Percentiles rank a stretch among this genome's conserved stretches.
These are phyloP conservation scores for Caloboletus firmus DNA, from an alignment of 1,284 basidiomycete species.

Conservation along the genomic window DNA sequence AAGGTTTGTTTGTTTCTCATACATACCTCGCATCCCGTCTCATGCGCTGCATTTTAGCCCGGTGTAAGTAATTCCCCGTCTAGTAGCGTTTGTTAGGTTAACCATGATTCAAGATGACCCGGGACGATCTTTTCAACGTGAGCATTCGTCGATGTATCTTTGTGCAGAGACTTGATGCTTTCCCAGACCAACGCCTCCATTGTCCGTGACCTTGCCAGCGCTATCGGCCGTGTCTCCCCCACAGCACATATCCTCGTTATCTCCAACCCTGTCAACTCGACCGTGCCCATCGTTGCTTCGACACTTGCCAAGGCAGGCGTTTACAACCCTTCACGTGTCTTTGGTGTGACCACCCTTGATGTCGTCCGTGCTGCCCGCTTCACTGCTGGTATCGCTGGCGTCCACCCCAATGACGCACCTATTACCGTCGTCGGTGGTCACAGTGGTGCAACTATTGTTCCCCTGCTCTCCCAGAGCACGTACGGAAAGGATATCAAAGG, in stretches of 20 bases:
- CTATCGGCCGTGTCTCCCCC: constrained; percentile 84
- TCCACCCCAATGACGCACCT: constrained; percentile 64
- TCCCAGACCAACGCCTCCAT: constrained; percentile 89
- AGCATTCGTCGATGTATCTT: constrained; percentile 32
- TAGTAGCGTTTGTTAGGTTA: constrained; percentile 13
- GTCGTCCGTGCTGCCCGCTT: constrained; percentile 95
- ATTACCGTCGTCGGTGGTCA: constrained; percentile 96
- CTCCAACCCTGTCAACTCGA: constrained; percentile 95
- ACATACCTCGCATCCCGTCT: constrained; percentile 21
- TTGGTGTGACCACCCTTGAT: constrained; percentile 96
- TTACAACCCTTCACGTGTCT: constrained; percentile 79
- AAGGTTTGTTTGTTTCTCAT: constrained; percentile 58
- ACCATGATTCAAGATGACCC: constrained; percentile 71
- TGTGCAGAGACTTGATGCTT: not conserved
- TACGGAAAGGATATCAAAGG: constrained; percentile 60
- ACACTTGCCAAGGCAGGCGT: constrained; percentile 93
- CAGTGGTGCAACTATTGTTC: constrained; percentile 95
- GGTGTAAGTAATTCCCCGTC: constrained; percentile 54
- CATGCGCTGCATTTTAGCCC: constrained; percentile 48
- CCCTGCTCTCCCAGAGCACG: constrained; percentile 82
- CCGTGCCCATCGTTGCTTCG: constrained; percentile 95
- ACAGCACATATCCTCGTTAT: constrained; percentile 94
- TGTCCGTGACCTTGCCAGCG: constrained; percentile 91
- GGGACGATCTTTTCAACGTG: constrained; percentile 99
- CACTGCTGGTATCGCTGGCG: constrained; percentile 73